Evolutionary conservation across 2,329 filamentous ascomycete genomes (phyloP).

Genomic region (Meredithiella fracta): DNA sequence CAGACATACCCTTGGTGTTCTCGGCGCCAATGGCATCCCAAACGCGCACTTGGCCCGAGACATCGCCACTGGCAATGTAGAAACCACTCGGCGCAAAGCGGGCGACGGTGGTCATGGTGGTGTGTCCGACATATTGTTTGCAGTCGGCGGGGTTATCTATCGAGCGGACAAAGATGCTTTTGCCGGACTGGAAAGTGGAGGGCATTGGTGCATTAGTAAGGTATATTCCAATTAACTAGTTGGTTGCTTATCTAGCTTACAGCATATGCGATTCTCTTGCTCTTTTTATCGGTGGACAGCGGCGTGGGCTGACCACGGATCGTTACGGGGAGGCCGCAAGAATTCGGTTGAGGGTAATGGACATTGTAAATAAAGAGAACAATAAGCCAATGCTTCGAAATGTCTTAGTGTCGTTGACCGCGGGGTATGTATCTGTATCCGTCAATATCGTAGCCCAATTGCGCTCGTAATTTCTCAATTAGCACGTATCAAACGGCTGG

Average conservation of each 20-base stretch:
- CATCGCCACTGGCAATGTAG: slow-evolving; percentile 86
- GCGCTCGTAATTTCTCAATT: too few species aligned
- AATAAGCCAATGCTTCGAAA: not conserved
- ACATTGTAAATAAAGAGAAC: slow-evolving; percentile 23
- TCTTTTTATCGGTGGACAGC: slow-evolving; percentile 74
- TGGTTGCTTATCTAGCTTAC: slow-evolving; percentile 43
- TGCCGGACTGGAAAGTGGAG: slow-evolving; percentile 56
- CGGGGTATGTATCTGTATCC: not conserved
- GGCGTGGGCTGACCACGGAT: slow-evolving; percentile 75
- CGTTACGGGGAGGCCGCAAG: slow-evolving; percentile 76
- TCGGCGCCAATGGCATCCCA: slow-evolving; percentile 82
- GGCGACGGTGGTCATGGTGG: slow-evolving; percentile 73
- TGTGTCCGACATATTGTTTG: slow-evolving; percentile 88
- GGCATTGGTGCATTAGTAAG: too few species aligned
- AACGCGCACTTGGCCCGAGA: slow-evolving; percentile 66
- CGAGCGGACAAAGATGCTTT: slow-evolving; percentile 88
- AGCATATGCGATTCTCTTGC: slow-evolving; percentile 82
- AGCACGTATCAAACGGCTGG: too few species aligned
- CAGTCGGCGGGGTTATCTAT: slow-evolving; percentile 76
- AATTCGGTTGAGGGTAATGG: slow-evolving; percentile 48
- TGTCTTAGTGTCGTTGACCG: not conserved
- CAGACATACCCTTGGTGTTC: slow-evolving; percentile 52
- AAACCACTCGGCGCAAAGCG: slow-evolving; percentile 88
- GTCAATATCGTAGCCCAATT: not conserved
- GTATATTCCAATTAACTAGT: too few species aligned